phyloP scores from a whole-genome alignment of 2,329 filamentous ascomycete species.

The Lachnellula willkommii region DNA sequence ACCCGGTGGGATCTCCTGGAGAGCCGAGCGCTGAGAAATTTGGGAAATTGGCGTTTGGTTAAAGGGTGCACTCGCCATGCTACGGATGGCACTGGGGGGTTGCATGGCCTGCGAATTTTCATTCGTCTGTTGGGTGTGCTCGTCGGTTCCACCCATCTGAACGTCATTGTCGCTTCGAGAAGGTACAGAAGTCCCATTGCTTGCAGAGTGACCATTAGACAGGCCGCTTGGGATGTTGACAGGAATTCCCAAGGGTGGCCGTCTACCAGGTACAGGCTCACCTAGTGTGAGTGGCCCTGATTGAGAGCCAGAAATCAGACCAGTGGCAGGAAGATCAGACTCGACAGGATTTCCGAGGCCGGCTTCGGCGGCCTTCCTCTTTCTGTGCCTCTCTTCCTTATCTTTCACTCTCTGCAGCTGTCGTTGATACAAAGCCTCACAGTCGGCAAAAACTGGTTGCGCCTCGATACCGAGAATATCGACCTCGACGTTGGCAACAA shows the following conservation, averaged over 20 bases:
- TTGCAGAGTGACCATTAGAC: conserved; percentile 53
- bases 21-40: conserved; percentile 53
- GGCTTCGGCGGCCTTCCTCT: conserved; percentile 32
- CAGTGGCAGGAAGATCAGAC: conserved; percentile 41
- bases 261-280: conserved; percentile 54
- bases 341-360: conserved; percentile 34
- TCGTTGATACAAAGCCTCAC: conserved; percentile 73
- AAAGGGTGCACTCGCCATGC: conserved; percentile 37
- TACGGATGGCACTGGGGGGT: conserved; percentile 40
- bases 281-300: conserved; percentile 56
- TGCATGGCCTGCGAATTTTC: conserved; percentile 43
- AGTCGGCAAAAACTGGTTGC: conserved; percentile 64
- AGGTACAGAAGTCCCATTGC: conserved; percentile 52
- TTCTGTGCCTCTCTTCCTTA: conserved; percentile 55
- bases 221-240: conserved; percentile 48
- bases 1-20: conserved; percentile 53
- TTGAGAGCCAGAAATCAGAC: conserved; percentile 36
- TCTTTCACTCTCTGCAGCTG: conserved; percentile 61
- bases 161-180: conserved; percentile 47
- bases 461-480: conserved; percentile 75
- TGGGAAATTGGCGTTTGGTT: conserved; percentile 43
- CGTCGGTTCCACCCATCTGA: conserved; percentile 46
- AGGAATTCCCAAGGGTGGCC: conserved; percentile 23
- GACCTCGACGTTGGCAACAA: conserved; percentile 88
- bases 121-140: conserved; percentile 34